Base-by-base conservation (phyloP, 345 rosid genomes). In the Murraya koenigii region DNA sequence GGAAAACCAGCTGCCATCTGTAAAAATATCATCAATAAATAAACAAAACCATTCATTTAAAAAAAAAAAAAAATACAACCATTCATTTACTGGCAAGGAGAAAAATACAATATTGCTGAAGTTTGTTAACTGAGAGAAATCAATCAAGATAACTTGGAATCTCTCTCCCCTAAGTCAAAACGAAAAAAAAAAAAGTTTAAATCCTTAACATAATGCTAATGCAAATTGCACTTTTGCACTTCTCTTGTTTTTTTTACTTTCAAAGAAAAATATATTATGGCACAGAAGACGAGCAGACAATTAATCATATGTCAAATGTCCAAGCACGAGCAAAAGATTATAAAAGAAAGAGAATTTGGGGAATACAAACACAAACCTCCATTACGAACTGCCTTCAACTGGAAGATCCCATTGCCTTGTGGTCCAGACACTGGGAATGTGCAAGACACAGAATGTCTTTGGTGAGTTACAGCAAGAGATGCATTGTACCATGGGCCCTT, bases 401-500 rank as follows among this genome's bases (percentile, higher is more conserved):
- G 97, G 79, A 95, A 73, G 56, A 91, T 84, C 71, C 98, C 99
- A 65, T 78, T 74, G 75, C 97, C 95, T 69, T 66, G 89, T 13
- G 97, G 95, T 47, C 97, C 97, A 74, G 88, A 80, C 70, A 94
- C 92, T 8, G 97, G 99, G 85, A 96, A 94, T 36, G 99, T 84
- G 88, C 99, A 96, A 81, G 99, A 94, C 8, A 88, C 94, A 6
- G 99, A 90, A 38, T 82, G 94, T 81, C 99, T 87, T 77, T 90
- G 87, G 82, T 89, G 98, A 83, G 98, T 87, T 73, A 96, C 94
- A 67, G 97, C 97, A 75, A 96, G 94, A 77, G 98, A 90, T 54
- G 99, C 97, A 86, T 85, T 88, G 84, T 94, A 94, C 99, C 99
- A 96, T 76, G 97, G 92, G 58, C 99, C 99, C 89, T 88, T 92